Evolutionary conservation across 225 moss, liverwort and hornwort species (phyloP).

Genomic region (Pleurozium schreberi): DNA sequence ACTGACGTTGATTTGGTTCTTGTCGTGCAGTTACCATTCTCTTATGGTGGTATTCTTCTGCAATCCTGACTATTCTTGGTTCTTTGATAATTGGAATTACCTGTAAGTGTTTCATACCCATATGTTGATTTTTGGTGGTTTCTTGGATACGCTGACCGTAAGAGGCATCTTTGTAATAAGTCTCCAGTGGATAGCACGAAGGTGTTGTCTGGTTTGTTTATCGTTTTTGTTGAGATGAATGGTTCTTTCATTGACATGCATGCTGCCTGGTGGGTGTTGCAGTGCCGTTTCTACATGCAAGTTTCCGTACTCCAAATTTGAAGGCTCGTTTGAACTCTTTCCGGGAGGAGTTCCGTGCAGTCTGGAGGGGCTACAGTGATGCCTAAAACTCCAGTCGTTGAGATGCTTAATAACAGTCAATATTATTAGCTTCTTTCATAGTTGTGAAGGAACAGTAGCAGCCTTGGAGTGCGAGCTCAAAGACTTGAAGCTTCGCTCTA

Average conservation of each 20-base stretch:
- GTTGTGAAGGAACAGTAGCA: constrained; percentile 5
- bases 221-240: neutral
- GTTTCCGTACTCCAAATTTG: constrained; percentile 65
- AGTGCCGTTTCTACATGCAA: constrained; percentile 59
- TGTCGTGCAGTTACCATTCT: constrained; percentile 32
- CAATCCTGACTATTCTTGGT: constrained; percentile 40
- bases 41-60: constrained; percentile 55
- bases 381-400: constrained; percentile 4
- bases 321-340: constrained; percentile 63
- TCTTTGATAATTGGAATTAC: constrained; percentile 34
- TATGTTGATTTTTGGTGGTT: neutral
- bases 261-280: neutral
- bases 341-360: constrained; percentile 61
- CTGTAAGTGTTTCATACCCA: constrained; percentile 15
- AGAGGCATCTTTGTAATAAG: neutral
- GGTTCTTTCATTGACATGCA: neutral
- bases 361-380: constrained; percentile 66
- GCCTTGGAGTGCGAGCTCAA: constrained; percentile 13
- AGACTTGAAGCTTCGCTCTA: constrained; percentile 6
- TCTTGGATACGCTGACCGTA: neutral
- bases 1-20: neutral
- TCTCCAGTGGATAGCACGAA: neutral
- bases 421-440: constrained; percentile 1
- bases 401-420: neutral
- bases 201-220: neutral